Evolutionary conservation across 352 stramenopile species (phyloP).

Genomic region (Elongisporangium anandrum): DNA sequence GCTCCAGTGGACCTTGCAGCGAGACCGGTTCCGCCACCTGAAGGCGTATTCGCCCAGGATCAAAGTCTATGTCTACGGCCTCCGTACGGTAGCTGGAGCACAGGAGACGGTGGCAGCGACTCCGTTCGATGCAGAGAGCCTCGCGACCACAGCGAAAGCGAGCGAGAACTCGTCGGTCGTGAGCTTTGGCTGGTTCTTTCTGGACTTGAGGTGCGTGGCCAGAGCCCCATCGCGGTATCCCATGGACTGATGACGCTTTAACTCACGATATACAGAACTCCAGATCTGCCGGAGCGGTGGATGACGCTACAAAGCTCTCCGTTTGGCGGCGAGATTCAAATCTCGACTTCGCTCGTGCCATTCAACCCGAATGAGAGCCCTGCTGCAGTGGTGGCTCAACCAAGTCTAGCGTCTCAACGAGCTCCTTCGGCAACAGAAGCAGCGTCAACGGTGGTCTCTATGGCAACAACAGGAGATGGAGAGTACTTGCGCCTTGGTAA

Average conservation of each 20-base stretch:
- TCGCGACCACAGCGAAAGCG: slow-evolving; percentile 10
- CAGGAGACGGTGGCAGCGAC: slow-evolving; percentile 1
- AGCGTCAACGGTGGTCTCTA: not conserved
- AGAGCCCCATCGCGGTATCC: not conserved
- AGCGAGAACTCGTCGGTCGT: slow-evolving; percentile 36
- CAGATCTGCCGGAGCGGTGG: slow-evolving; percentile 62
- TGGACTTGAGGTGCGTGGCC: slow-evolving; percentile 54
- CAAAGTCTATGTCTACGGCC: slow-evolving; percentile 72
- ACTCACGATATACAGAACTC: slow-evolving; percentile 28
- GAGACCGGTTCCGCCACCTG: slow-evolving; percentile 54
- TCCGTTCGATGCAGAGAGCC: not conserved
- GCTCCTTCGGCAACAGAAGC: not conserved
- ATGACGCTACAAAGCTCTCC: slow-evolving; percentile 68
- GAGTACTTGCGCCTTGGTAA: slow-evolving; percentile 56
- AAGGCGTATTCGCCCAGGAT: slow-evolving; percentile 63
- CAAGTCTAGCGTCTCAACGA: not conserved
- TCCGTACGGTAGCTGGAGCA: slow-evolving; percentile 20
- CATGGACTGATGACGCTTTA: not conserved
- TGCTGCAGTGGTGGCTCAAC: not conserved
- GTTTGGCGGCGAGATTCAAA: slow-evolving; percentile 64
- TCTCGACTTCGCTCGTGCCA: slow-evolving; percentile 22
- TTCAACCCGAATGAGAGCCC: not conserved
- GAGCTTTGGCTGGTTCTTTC: slow-evolving; percentile 79
- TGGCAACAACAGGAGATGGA: slow-evolving; percentile 17
- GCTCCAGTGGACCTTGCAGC: slow-evolving; percentile 55